Conservation (phyloP, 306 rosid genomes). For the Betula pendula region DNA sequence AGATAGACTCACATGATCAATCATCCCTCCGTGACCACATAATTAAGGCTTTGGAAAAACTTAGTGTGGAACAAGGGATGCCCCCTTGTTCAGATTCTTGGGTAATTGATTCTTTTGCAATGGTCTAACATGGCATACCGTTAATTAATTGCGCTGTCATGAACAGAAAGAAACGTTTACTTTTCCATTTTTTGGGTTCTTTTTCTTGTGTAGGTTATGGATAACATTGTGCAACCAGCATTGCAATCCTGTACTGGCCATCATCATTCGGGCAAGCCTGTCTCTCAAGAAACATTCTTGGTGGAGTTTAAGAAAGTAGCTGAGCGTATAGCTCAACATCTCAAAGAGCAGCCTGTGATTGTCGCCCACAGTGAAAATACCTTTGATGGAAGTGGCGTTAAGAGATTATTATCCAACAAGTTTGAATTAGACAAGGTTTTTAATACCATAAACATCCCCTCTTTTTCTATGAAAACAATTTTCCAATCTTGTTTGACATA, state of each 20-base stretch:
- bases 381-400: slow-evolving; percentile 77
- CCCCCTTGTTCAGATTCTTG: slow-evolving; percentile 93
- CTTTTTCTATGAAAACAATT: no score
- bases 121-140: no score
- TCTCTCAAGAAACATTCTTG: slow-evolving; percentile 67
- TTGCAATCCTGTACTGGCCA: slow-evolving; percentile 42
- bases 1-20: slow-evolving; percentile 41
- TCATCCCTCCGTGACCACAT: slow-evolving; percentile 57
- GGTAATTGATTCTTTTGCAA: slow-evolving; percentile 43
- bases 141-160: no score
- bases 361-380: slow-evolving; percentile 91
- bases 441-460: not conserved
- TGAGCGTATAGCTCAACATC: slow-evolving; percentile 49
- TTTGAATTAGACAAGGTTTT: slow-evolving; percentile 91
- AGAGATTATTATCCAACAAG: slow-evolving; percentile 79
- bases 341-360: slow-evolving; percentile 70
- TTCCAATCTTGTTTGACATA: no score
- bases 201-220: slow-evolving; percentile 50
- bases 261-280: slow-evolving; percentile 47
- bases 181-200: not conserved
- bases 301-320: slow-evolving; percentile 72
- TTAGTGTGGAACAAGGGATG: slow-evolving; percentile 90
- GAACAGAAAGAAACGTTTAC: no score
- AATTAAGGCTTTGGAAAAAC: slow-evolving; percentile 61
- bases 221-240: slow-evolving; percentile 69